Conservation (phyloP, 768 basidiomycete species). For the Phanerochaete carnosa region DNA sequence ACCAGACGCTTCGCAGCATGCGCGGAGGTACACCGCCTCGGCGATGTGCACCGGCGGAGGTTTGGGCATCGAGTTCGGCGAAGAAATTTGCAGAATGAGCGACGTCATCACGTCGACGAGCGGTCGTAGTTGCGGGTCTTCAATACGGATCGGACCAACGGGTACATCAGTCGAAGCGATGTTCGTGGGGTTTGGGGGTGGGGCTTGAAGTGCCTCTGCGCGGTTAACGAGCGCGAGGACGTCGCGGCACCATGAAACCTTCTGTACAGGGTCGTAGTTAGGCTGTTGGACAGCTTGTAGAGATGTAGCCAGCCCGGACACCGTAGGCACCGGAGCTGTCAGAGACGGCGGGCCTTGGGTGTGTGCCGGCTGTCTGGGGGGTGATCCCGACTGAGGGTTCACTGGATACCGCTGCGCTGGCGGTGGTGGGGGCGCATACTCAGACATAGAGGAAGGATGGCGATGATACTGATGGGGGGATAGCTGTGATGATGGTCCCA, state of each 20-base stretch:
- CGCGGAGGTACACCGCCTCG: constrained; percentile 76
- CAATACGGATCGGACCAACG: constrained; percentile 49
- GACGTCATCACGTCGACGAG: constrained; percentile 66
- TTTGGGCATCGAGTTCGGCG: constrained; percentile 29
- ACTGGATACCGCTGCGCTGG: not conserved
- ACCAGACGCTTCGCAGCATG: constrained; percentile 70
- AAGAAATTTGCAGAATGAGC: constrained; percentile 56
- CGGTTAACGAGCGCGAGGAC: constrained; percentile 79
- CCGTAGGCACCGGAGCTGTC: constrained; percentile 66
- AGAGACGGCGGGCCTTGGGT: constrained; percentile 42
- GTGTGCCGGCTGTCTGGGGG: not conserved
- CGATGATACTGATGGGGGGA: not conserved
- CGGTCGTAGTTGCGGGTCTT: constrained; percentile 55
- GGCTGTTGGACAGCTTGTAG: constrained; percentile 51
- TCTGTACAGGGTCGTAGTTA: constrained; percentile 52
- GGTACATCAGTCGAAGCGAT: constrained; percentile 38
- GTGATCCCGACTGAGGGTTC: not conserved
- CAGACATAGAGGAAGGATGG: not conserved
- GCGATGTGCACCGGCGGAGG: constrained; percentile 45
- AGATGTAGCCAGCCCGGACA: constrained; percentile 53
- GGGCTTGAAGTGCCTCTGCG: constrained; percentile 28
- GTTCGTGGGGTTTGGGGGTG: constrained; percentile 30
- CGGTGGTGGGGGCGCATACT: not conserved
- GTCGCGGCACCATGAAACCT: constrained; percentile 79
- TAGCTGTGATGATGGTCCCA: constrained; percentile 3